Evolutionary conservation across 352 stramenopile genomes (phyloP).

Genomic region (Bremia lactucae): DNA sequence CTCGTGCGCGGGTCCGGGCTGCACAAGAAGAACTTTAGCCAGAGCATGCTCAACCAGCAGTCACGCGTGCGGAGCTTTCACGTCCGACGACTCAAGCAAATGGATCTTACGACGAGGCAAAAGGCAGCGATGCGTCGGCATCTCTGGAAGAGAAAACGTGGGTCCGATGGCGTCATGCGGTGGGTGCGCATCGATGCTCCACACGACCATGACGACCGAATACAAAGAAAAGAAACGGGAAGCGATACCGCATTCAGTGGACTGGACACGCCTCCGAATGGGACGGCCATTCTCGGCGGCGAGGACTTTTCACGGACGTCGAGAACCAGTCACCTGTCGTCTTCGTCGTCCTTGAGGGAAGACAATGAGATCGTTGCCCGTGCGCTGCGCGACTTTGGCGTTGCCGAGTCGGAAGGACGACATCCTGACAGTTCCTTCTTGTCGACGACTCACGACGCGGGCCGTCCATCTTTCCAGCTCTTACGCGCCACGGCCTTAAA

Average conservation of each 20-base stretch:
- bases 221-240: conserved; percentile 15
- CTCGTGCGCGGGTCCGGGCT: conserved; percentile 56
- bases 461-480: conserved; percentile 50
- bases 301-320: conserved; percentile 13
- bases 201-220: conserved; percentile 20
- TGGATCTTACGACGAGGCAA: conserved; percentile 71
- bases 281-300: conserved; percentile 23
- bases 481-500: conserved; percentile 68
- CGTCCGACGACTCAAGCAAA: conserved; percentile 75
- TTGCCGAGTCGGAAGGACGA: conserved; percentile 23
- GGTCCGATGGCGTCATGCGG: conserved; percentile 59
- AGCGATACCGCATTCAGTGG: conserved; percentile 27
- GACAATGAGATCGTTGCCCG: conserved; percentile 65
- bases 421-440: conserved; percentile 31
- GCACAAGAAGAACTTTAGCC: conserved; percentile 57
- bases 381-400: conserved; percentile 69
- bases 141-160: conserved; percentile 64
- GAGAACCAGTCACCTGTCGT: conserved; percentile 29
- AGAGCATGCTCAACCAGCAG: conserved; percentile 72
- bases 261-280: conserved; percentile 37
- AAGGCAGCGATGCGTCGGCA: conserved; percentile 70
- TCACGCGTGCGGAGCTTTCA: conserved; percentile 76
- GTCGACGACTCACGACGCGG: conserved; percentile 27
- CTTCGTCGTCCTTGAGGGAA: conserved; percentile 44
- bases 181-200: conserved; percentile 73